These are phyloP conservation scores for Penicillium freii DNA, from an alignment of 2,329 filamentous ascomycete genomes.

Conservation along the genomic window DNA sequence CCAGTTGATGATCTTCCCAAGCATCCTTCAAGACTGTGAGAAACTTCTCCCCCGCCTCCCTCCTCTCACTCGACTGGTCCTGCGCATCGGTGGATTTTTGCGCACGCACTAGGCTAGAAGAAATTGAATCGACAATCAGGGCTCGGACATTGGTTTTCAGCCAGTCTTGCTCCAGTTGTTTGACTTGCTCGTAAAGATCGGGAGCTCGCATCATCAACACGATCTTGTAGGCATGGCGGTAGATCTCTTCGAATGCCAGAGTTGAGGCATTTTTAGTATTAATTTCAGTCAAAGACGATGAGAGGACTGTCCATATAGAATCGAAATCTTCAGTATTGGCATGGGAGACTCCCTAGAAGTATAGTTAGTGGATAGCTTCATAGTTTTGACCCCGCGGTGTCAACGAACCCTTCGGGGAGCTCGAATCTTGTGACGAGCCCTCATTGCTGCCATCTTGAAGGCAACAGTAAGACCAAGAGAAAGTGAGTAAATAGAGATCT, in stretches of 20 bases:
- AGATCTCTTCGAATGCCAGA: slow-evolving; percentile 92
- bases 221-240: slow-evolving; percentile 90
- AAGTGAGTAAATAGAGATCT: neutral
- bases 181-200: slow-evolving; percentile 75
- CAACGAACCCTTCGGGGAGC: slow-evolving; percentile 63
- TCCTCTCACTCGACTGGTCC: slow-evolving; percentile 68
- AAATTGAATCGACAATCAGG: slow-evolving; percentile 68
- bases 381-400: slow-evolving; percentile 2
- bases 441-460: slow-evolving; percentile 49
- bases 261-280: slow-evolving; percentile 86
- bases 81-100: slow-evolving; percentile 49
- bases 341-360: slow-evolving; percentile 53
- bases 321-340: slow-evolving; percentile 73
- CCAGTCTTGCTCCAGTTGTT: slow-evolving; percentile 78
- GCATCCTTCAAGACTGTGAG: slow-evolving; percentile 70
- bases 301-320: slow-evolving; percentile 74
- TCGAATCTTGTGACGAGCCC: slow-evolving; percentile 62
- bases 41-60: slow-evolving; percentile 79
- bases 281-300: slow-evolving; percentile 77
- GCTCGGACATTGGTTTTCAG: slow-evolving; percentile 71
- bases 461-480: neutral
- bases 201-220: slow-evolving; percentile 85
- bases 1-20: slow-evolving; percentile 87
- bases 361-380: slow-evolving; percentile 14
- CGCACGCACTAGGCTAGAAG: slow-evolving; percentile 63